A percentile compares a stretch with the other conserved stretches of the same genome.
Conservation (phyloP, 2,329 filamentous ascomycete genomes). For the Neurospora sp. region DNA sequence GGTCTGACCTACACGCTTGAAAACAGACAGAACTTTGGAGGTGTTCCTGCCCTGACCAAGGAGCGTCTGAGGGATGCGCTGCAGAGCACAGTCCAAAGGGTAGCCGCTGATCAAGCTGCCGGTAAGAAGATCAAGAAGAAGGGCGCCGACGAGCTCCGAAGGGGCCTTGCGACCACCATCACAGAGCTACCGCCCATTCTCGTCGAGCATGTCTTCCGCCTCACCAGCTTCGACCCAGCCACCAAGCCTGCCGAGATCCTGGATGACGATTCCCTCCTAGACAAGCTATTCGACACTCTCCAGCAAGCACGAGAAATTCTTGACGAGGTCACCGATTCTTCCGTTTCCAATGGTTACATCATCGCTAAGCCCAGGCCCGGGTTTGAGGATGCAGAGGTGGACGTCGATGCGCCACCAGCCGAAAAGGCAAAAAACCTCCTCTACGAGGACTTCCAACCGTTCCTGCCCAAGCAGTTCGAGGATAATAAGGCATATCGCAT, state of each 20-base stretch:
- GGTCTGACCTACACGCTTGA: slow-evolving; percentile 73
- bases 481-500: slow-evolving; percentile 56
- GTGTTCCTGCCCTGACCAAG: slow-evolving; percentile 63
- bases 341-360: slow-evolving; percentile 72
- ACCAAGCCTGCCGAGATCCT: slow-evolving; percentile 61
- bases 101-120: slow-evolving; percentile 36
- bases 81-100: slow-evolving; percentile 52
- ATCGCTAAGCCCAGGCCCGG: slow-evolving; percentile 55
- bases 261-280: slow-evolving; percentile 52
- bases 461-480: slow-evolving; percentile 71
- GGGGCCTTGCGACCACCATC: slow-evolving; percentile 72
- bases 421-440: slow-evolving; percentile 44
- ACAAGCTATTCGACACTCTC: slow-evolving; percentile 58
- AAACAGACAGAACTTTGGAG: slow-evolving; percentile 73
- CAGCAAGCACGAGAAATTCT: slow-evolving; percentile 61
- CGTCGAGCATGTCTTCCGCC: slow-evolving; percentile 73
- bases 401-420: slow-evolving; percentile 20
- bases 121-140: slow-evolving; percentile 65
- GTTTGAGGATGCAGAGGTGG: slow-evolving; percentile 10
- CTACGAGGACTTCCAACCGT: slow-evolving; percentile 95
- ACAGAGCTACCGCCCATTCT: slow-evolving; percentile 82
- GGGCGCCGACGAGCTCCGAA: slow-evolving; percentile 64
- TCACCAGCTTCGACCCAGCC: slow-evolving; percentile 59
- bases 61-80: slow-evolving; percentile 64
- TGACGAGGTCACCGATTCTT: slow-evolving; percentile 55